These are phyloP conservation scores for Chytriomyces sp. DNA, from an alignment of 192 early-diverging fungal species.

Conservation along the genomic window DNA sequence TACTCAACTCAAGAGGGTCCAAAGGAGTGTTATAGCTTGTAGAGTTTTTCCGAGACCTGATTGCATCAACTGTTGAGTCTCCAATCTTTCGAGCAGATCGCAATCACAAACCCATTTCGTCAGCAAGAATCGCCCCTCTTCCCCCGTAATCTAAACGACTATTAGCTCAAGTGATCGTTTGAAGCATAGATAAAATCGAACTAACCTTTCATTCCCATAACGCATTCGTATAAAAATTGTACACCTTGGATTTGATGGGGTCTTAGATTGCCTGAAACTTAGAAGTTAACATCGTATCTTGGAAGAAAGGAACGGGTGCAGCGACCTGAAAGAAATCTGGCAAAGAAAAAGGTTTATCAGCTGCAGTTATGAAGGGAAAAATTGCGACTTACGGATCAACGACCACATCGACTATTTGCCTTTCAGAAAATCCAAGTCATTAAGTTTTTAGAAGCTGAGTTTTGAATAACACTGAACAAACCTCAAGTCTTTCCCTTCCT, in stretches of 20 bases:
- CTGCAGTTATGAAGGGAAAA: too few relatives aligned
- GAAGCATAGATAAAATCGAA: neutral
- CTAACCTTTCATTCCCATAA: constrained; percentile 51
- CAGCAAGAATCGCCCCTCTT: constrained; percentile 59
- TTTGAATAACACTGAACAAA: neutral
- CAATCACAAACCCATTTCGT: constrained; percentile 49
- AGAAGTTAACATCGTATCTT: neutral
- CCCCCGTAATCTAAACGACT: constrained; percentile 40
- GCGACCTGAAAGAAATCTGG: neutral
- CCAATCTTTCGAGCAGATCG: too few relatives aligned
- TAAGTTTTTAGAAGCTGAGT: neutral
- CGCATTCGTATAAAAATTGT: constrained; percentile 58
- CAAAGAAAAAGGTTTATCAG: neutral
- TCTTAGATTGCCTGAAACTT: constrained; percentile 38
- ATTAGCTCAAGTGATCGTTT: neutral
- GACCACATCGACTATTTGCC: constrained; percentile 48
- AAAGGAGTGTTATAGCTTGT: constrained; percentile 54
- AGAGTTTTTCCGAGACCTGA: constrained; percentile 55
- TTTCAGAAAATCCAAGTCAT: neutral
- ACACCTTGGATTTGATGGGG: constrained; percentile 59
- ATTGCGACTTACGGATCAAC: constrained; percentile 47
- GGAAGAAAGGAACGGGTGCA: neutral
- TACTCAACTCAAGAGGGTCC: constrained; percentile 52
- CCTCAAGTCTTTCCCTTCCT: neutral
- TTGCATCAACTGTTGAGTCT: too few relatives aligned